Percentiles rank a stretch among this genome's conserved stretches.
These are phyloP conservation scores for Neurospora sp. DNA, from an alignment of 495 filamentous ascomycete species.

Conservation along the genomic window DNA sequence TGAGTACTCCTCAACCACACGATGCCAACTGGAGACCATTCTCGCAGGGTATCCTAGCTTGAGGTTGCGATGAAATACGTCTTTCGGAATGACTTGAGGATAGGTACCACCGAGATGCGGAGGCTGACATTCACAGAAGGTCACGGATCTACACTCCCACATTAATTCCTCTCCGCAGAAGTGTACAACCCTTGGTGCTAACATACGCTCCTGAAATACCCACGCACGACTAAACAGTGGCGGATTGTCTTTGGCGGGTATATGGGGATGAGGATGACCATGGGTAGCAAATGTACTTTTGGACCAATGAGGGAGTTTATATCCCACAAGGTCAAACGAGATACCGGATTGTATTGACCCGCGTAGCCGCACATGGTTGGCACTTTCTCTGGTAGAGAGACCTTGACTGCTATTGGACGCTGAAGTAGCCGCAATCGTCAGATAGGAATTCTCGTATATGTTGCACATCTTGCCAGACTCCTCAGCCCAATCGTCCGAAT, in stretches of 20 bases:
- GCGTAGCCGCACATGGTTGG: not conserved
- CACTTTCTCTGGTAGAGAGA: not conserved
- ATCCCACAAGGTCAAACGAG: not conserved
- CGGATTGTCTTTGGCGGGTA: not conserved
- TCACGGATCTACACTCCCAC: not conserved
- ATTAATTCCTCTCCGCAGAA: not conserved
- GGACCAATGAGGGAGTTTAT: too few relatives aligned
- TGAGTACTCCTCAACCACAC: too few relatives aligned
- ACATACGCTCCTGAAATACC: slow-evolving; percentile 2
- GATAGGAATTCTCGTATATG: not conserved
- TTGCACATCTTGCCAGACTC: not conserved
- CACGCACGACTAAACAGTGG: slow-evolving; percentile 5
- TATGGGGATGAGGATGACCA: not conserved
- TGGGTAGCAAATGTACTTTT: too few relatives aligned
- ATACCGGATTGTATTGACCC: rapidly evolving
- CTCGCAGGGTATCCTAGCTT: too few relatives aligned
- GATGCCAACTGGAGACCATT: too few relatives aligned
- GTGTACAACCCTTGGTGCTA: not conserved
- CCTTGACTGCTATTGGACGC: not conserved
- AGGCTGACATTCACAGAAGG: not conserved
- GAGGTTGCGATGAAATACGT: too few relatives aligned
- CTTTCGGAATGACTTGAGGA: too few relatives aligned
- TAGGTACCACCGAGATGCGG: not conserved
- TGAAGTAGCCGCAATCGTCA: not conserved
- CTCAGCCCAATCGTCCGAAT: not conserved